Percentiles rank a stretch among this genome's conserved stretches.
These are phyloP conservation scores for Rhodotorula kratochvilovae DNA, from an alignment of 768 basidiomycete species.

Conservation along the genomic window DNA sequence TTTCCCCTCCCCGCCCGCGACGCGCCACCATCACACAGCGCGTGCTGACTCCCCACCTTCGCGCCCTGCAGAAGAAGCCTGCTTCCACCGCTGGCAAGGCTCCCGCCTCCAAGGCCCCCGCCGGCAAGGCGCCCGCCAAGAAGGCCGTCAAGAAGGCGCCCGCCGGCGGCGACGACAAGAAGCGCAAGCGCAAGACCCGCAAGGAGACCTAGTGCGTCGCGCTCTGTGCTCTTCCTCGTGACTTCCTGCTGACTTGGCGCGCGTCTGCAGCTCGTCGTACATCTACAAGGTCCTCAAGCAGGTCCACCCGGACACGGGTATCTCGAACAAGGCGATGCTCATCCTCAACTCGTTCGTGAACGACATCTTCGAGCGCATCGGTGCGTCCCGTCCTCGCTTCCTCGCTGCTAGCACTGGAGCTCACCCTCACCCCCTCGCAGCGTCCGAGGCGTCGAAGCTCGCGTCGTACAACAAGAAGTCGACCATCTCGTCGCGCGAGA, in stretches of 20 bases:
- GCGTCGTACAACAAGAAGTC: constrained; percentile 98
- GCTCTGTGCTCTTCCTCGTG: background rate
- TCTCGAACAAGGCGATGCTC: constrained; percentile 68
- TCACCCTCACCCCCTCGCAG: constrained; percentile 49
- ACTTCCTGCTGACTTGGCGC: constrained; percentile 31
- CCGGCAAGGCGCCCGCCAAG: constrained; percentile 41
- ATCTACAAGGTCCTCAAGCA: constrained; percentile 51
- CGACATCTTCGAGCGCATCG: constrained; percentile 54
- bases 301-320: constrained; percentile 98
- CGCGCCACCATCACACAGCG: background rate
- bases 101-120: constrained; percentile 41
- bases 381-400: background rate
- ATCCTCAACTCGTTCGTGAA: constrained; percentile 45
- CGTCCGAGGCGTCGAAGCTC: constrained; percentile 59
- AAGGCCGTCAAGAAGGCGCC: constrained; percentile 43
- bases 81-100: constrained; percentile 57
- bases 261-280: constrained; percentile 40
- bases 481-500: constrained; percentile 96
- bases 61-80: constrained; percentile 49
- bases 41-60: background rate
- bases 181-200: constrained; percentile 58
- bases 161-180: constrained; percentile 49
- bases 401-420: no score
- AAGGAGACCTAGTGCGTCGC: constrained; percentile 68
- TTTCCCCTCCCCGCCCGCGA: background rate